Base-by-base conservation (phyloP, 805 yeast species). In the Priceomyces carsonii region DNA sequence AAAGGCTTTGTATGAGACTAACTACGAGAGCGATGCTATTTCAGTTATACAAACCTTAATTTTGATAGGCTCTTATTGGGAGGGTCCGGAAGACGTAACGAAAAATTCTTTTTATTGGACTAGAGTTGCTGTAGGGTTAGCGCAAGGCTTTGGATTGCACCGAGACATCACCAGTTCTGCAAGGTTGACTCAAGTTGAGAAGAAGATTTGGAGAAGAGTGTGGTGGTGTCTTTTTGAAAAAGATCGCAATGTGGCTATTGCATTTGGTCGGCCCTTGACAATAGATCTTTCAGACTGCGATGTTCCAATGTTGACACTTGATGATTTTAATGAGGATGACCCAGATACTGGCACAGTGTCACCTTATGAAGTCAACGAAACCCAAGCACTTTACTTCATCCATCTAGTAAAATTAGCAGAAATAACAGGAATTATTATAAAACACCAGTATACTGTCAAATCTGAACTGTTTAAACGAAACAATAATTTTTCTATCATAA, bases 191-290 rank as follows among this genome's bases (percentile, higher is more conserved):
- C 48, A 59, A 17, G 36, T 57, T 32, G 63, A 67, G 28, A 63
- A 62, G 47, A 75, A 75, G 40, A 53, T 79, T 25, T 79, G 82
- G 72, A 72, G 82, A 45, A 65, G 89, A 27, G 67, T 83, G 9
- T 85, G 89, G 87, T 85, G 95, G 95, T 68, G 79, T 42, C 59
- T 86, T 14, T 82, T 80, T 54, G 75, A 78, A 39, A 79, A 85
- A 47, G 95, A 85, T 57, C 63, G 87, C 16, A 66, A 75, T 26
- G 77, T 80, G 7, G 79, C 89, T 2, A 72, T 82, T 33, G 86
- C 89, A 0, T 79, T 80, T 58, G 90, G 93, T 10, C 68, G 89
- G 37, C 93, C 95, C 0, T 59, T 76, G 5, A 67, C 73, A 47
- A 80, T 86, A 32, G 81, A 80, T 47, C 65, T 83, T 42, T 82